A percentile compares a stretch with the other conserved stretches of the same genome.
These are phyloP conservation scores for Suhomyces guaymorum DNA, from an alignment of 1,139 yeast species.

Conservation along the genomic window DNA sequence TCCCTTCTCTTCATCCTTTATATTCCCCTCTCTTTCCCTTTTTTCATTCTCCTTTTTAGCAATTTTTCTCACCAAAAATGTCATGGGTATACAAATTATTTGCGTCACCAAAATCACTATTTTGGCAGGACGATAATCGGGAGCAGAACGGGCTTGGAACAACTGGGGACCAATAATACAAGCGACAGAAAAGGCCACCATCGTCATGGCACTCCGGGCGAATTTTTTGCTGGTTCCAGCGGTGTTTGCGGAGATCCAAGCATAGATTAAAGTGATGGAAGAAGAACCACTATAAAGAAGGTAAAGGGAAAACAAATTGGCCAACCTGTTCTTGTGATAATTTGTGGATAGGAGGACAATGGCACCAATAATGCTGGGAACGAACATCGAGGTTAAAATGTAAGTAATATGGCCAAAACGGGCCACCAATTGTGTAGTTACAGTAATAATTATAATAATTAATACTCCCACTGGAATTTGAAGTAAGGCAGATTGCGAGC, in stretches of 20 bases:
- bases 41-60: slow-evolving; percentile 28
- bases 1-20: no score
- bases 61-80: slow-evolving; percentile 27
- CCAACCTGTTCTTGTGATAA: slow-evolving; percentile 25
- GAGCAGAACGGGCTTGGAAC: slow-evolving; percentile 30
- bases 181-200: slow-evolving; percentile 39
- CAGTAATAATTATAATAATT: slow-evolving; percentile 34
- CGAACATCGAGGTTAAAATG: slow-evolving; percentile 32
- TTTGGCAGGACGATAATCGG: slow-evolving; percentile 39
- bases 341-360: slow-evolving; percentile 30
- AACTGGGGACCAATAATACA: slow-evolving; percentile 43
- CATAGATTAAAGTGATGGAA: slow-evolving; percentile 20
- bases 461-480: slow-evolving; percentile 44
- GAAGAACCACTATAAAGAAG: slow-evolving; percentile 31
- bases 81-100: slow-evolving; percentile 33
- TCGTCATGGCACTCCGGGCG: slow-evolving; percentile 19
- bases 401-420: slow-evolving; percentile 29
- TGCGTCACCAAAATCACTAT: slow-evolving; percentile 35
- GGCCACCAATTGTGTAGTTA: slow-evolving; percentile 33
- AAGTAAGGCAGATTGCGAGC: slow-evolving; percentile 36
- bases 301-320: slow-evolving; percentile 39
- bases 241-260: slow-evolving; percentile 21
- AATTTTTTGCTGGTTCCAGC: slow-evolving; percentile 22
- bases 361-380: slow-evolving; percentile 39
- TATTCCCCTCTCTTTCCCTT: slow-evolving; percentile 26